A percentile compares a stretch with the other conserved stretches of the same genome.
These are phyloP conservation scores for Penium margaritaceum DNA, from an alignment of 139 green algal species.

Conservation along the genomic window DNA sequence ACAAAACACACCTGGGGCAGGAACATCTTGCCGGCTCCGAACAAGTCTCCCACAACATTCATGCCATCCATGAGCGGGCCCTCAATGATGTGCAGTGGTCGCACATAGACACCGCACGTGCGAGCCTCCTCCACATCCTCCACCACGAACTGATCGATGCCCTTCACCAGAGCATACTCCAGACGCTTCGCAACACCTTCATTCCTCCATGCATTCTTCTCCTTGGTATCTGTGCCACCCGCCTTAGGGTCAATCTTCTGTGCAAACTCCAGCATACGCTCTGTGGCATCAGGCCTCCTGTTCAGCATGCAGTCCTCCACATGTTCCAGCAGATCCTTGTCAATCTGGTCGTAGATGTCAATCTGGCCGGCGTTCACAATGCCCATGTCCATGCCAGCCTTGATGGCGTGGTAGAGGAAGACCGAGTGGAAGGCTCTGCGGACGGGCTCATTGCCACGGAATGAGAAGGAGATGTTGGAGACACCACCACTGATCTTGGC, in stretches of 20 bases:
- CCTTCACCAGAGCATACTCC: slow-evolving; percentile 88
- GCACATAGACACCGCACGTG: slow-evolving; percentile 57
- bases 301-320: slow-evolving; percentile 98
- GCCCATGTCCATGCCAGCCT: slow-evolving; percentile 97
- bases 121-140: slow-evolving; percentile 87
- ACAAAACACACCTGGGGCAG: slow-evolving; percentile 66
- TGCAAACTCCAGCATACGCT: slow-evolving; percentile 64
- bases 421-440: slow-evolving; percentile 83
- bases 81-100: slow-evolving; percentile 91
- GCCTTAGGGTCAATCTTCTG: slow-evolving; percentile 38
- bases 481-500: slow-evolving; percentile 91
- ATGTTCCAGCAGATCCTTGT: slow-evolving; percentile 92
- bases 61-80: slow-evolving; percentile 97
- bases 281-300: slow-evolving; percentile 87
- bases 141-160: slow-evolving; percentile 88
- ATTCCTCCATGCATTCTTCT: slow-evolving; percentile 67
- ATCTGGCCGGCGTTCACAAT: slow-evolving; percentile 94
- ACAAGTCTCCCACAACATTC: slow-evolving; percentile 97
- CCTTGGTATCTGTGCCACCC: not conserved
- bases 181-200: slow-evolving; percentile 76
- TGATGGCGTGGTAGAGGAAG: slow-evolving; percentile 89
- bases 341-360: slow-evolving; percentile 90
- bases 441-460: slow-evolving; percentile 93
- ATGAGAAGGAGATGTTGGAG: slow-evolving; percentile 96
- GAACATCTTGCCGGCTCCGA: slow-evolving; percentile 98